phyloP scores from a whole-genome alignment of 2,329 filamentous ascomycete species.

The Chaetothyriales sp. region DNA sequence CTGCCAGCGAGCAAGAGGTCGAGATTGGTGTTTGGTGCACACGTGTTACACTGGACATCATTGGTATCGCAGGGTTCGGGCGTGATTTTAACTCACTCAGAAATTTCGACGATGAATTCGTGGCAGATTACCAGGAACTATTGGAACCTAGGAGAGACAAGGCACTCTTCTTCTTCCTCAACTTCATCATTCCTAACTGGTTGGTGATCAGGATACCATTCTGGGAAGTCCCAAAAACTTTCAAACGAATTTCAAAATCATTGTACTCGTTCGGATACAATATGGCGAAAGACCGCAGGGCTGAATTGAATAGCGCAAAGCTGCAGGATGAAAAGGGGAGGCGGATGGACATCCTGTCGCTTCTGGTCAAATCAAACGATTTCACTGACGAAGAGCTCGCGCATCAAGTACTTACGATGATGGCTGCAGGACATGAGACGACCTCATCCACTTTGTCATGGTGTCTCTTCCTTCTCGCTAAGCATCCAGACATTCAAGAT shows the following conservation, averaged over 20 bases:
- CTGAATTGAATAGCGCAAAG: conserved; percentile 24
- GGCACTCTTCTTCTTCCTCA: conserved; percentile 43
- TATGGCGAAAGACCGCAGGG: conserved; percentile 21
- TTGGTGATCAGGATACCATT: conserved; percentile 35
- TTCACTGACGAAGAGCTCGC: conserved; percentile 67
- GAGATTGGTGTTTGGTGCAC: conserved; percentile 23
- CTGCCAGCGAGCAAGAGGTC: conserved; percentile 20
- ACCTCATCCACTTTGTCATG: conserved; percentile 19
- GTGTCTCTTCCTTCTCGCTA: conserved; percentile 17
- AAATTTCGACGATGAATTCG: conserved; percentile 46
- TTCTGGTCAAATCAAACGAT: conserved; percentile 60
- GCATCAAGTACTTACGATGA: conserved; percentile 80
- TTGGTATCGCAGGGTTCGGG: conserved; percentile 40
- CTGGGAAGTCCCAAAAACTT: conserved; percentile 27
- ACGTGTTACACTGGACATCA: conserved; percentile 40
- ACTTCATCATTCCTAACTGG: conserved; percentile 48
- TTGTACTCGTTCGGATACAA: conserved; percentile 28
- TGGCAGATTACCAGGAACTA: conserved; percentile 40
- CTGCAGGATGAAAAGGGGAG: conserved; percentile 25
- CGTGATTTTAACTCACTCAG: conserved; percentile 46
- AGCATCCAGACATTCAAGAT: conserved; percentile 17
- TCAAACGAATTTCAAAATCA: conserved; percentile 23
- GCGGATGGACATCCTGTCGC: conserved; percentile 60
- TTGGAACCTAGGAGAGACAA: conserved; percentile 40
- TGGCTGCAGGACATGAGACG: conserved; percentile 46